Percentiles rank a stretch among this genome's conserved stretches.
phyloP scores from a whole-genome alignment of 345 rosid species.

The Erodium maritimum region DNA sequence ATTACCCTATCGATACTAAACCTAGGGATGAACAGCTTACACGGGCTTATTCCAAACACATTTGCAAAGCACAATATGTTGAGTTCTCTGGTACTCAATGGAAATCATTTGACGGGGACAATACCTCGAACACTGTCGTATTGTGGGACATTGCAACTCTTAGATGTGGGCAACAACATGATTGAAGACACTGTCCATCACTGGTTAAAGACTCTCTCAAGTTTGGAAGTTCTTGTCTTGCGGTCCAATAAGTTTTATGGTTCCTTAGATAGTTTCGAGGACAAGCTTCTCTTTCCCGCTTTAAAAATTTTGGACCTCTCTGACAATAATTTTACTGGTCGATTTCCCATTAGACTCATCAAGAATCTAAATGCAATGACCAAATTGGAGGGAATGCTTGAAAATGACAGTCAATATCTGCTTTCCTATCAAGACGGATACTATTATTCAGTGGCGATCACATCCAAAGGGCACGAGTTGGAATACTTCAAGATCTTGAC shows the following conservation, averaged over 20 bases:
- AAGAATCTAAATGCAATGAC: not conserved
- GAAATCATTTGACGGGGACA: conserved; percentile 14
- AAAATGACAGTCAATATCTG: not conserved
- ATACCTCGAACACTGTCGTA: conserved; percentile 11
- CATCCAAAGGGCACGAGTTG: conserved; percentile 7
- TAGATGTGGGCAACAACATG: conserved; percentile 21
- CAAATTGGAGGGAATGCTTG: not conserved
- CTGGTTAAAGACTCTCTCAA: conserved; percentile 18
- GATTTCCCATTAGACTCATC: conserved; percentile 1
- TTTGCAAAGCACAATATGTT: conserved; percentile 2
- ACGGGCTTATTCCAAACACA: conserved; percentile 6
- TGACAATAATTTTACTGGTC: conserved; percentile 18
- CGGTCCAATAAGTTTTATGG: conserved; percentile 18
- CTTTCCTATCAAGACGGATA: no score
- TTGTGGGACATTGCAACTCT: conserved; percentile 13
- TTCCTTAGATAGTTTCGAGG: fast-evolving
- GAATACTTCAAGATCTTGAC: conserved; percentile 1
- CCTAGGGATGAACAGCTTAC: conserved; percentile 9
- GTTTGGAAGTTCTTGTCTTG: conserved; percentile 14
- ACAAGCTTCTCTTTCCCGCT: conserved; percentile 1
- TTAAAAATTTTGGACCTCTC: conserved; percentile 19
- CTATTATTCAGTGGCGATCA: not conserved
- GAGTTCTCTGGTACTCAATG: conserved; percentile 10
- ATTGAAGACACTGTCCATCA: conserved; percentile 15
- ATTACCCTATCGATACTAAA: conserved; percentile 6